Evolutionary conservation across 1,284 basidiomycete species (phyloP).

Genomic region (Inonotus hispidus): DNA sequence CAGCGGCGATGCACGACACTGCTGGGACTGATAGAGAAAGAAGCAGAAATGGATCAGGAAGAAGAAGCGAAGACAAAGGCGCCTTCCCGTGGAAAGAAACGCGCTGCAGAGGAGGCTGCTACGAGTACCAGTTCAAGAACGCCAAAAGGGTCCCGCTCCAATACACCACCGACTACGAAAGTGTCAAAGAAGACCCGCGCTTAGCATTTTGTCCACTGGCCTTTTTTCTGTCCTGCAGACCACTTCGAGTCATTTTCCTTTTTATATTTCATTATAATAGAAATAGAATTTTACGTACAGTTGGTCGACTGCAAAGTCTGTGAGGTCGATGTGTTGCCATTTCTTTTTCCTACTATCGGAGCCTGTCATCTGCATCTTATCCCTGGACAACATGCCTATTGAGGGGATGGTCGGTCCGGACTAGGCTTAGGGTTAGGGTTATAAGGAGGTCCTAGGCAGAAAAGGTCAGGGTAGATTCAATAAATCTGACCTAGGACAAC

Average conservation of each 20-base stretch:
- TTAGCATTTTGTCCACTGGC: neutral
- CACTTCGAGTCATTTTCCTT: no score
- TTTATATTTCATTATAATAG: neutral
- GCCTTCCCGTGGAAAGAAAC: slow-evolving; percentile 36
- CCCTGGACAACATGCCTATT: no score
- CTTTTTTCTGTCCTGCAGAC: neutral
- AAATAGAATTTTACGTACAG: neutral
- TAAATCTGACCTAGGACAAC: no score
- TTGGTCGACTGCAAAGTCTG: neutral
- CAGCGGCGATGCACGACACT: slow-evolving; percentile 87
- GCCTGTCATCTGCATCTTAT: no score
- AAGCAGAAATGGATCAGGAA: slow-evolving; percentile 59
- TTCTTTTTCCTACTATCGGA: no score
- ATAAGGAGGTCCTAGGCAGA: no score
- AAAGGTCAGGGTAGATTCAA: no score
- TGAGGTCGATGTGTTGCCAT: neutral
- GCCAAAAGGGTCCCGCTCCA: slow-evolving; percentile 12
- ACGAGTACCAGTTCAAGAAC: slow-evolving; percentile 2
- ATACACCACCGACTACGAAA: slow-evolving; percentile 13
- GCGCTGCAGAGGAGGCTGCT: slow-evolving; percentile 5
- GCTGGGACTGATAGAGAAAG: slow-evolving; percentile 89
- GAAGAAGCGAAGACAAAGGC: slow-evolving; percentile 65
- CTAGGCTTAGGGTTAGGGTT: no score
- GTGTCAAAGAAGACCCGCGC: slow-evolving; percentile 11
- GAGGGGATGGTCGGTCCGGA: no score